Evolutionary conservation across 2,329 filamentous ascomycete species (phyloP), one percentile per base, ranked within the genome.

Genomic region (Fusarium metavorans): DNA sequence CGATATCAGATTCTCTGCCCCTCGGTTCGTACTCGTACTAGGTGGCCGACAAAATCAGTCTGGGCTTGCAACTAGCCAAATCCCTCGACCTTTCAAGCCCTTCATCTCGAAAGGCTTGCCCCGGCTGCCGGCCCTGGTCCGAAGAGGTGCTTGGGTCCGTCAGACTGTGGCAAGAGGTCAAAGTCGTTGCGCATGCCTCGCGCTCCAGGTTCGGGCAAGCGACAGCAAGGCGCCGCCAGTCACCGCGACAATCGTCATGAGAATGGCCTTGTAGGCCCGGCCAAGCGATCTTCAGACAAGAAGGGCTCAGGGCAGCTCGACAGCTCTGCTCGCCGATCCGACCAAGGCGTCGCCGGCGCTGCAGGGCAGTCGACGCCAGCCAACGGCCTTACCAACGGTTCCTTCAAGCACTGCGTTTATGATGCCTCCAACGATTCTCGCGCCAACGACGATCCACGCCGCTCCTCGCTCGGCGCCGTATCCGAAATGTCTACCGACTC

Each of bases 171-270:
- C 79, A 79, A 72, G 76, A 76, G 71, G 65, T 71, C 63, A 75
- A 78, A 78, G 70, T 75, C 75, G 76, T 79, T 80, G 84, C 87
- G 87, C 87, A 91, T 91, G 89, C 88, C 89, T 91, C 89, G 89
- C 82, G 87, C 85, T 81, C 85, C 88, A 79, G 86, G 84, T 82
- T 87, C 87, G 82, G 83, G 86, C 83, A 91, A 91, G 87, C 88
- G 89, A 90, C 88, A 90, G 83, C 86, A 87, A 85, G 88, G 87
- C 85, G 87, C 87, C 82, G 84, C 84, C 76, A 92, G 87, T 85
- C 89, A 92, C 83, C 91, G 91, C 86, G 92, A 92, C 85, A 90
- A 88, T 80, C 91, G 93, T 84, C 93, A 97, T 86, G 95, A 98
- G 86, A 95, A 94, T 92, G 95, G 94, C 81, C 88, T 95, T 83